These are phyloP conservation scores for Ceratobasidium sp. DNA, from an alignment of 1,284 basidiomycete species.

Conservation along the genomic window DNA sequence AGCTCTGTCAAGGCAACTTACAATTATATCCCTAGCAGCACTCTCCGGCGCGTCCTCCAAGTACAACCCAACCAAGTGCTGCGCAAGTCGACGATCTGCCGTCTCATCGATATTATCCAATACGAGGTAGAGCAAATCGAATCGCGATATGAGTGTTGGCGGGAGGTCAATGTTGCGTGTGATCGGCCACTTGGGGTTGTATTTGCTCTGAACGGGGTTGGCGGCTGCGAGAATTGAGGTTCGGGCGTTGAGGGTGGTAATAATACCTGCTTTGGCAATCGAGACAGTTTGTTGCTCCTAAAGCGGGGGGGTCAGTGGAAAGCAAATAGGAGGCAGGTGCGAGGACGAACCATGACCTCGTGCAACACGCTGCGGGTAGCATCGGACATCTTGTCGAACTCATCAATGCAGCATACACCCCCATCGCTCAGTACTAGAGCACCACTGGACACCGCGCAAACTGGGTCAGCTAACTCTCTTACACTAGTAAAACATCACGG, in stretches of 20 bases:
- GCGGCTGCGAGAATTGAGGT: conserved; percentile 98
- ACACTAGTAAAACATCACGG: too few species aligned
- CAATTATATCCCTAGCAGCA: conserved; percentile 79
- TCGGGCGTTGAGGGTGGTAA: conserved; percentile 96
- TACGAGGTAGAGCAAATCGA: conserved; percentile 97
- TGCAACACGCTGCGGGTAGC: conserved; percentile 95
- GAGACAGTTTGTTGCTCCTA: conserved; percentile 99
- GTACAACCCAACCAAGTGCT: conserved; percentile 93
- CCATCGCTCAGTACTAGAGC: conserved; percentile 97
- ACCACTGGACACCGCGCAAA: conserved; percentile 79
- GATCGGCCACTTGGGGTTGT: conserved; percentile 89
- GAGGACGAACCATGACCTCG: conserved; percentile 90
- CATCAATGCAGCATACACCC: conserved; percentile 97
- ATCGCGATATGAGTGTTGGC: conserved; percentile 96
- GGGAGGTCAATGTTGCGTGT: conserved; percentile 90
- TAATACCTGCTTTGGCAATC: conserved; percentile 99
- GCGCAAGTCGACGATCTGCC: conserved; percentile 88
- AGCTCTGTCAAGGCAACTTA: too few species aligned
- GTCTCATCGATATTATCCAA: conserved; percentile 94
- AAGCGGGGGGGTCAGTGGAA: conserved; percentile 4
- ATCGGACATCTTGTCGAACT: too few species aligned
- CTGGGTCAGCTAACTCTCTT: not conserved
- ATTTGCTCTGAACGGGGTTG: conserved; percentile 96
- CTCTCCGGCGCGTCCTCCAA: conserved; percentile 87
- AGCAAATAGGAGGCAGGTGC: not conserved